Conservation (phyloP, 306 rosid genomes). For the Gillenia trifoliata region DNA sequence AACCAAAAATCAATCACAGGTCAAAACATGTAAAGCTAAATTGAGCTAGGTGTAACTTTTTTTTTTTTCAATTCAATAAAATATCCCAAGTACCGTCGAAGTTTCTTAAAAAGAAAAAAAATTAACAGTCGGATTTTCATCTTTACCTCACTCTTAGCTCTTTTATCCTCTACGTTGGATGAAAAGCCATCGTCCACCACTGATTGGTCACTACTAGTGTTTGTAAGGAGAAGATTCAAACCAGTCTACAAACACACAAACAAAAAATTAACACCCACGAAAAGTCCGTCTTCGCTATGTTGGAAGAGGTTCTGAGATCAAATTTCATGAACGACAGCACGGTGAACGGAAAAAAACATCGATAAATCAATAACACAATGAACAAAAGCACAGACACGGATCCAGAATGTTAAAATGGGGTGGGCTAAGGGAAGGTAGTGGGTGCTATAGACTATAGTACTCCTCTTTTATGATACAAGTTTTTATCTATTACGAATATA, state of each 20-base stretch:
- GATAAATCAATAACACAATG: background rate
- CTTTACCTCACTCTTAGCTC: constrained; percentile 49
- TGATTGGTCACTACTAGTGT: constrained; percentile 55
- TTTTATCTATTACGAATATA: too few relatives aligned
- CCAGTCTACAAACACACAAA: constrained; percentile 46
- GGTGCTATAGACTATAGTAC: too few relatives aligned
- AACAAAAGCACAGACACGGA: background rate
- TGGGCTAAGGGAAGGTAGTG: too few relatives aligned
- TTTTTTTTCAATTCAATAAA: too few relatives aligned
- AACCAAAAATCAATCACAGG: background rate
- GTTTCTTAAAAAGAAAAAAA: background rate
- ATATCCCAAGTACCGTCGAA: background rate
- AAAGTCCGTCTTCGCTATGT: background rate
- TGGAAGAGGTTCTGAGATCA: background rate
- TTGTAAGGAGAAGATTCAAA: constrained; percentile 63
- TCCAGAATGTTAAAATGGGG: background rate
- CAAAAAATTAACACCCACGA: background rate
- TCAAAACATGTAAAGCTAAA: background rate
- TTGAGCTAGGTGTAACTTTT: background rate
- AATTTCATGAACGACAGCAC: background rate
- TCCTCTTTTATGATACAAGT: too few relatives aligned
- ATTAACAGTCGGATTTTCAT: background rate
- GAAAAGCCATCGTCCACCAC: constrained; percentile 47
- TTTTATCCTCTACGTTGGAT: constrained; percentile 34
- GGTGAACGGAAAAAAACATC: background rate